Conservation (phyloP, 805 yeast species). For the Candida khao-thaluensis region DNA sequence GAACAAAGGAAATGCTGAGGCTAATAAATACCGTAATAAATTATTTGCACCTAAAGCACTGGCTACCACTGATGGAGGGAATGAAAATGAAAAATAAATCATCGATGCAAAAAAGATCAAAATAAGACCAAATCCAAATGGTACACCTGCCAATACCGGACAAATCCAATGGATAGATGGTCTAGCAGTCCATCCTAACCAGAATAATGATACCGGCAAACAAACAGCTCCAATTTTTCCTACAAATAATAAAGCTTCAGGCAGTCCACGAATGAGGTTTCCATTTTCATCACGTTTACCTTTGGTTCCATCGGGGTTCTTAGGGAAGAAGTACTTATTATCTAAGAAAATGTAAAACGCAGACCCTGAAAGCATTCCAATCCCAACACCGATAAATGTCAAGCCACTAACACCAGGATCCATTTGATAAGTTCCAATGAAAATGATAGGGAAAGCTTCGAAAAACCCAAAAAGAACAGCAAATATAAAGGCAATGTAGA, state of each 20-base stretch:
- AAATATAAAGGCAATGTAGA: conserved; percentile 71
- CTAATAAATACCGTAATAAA: conserved; percentile 68
- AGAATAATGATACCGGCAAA: conserved; percentile 67
- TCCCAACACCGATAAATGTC: conserved; percentile 69
- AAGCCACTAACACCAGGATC: conserved; percentile 60
- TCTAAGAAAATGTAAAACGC: conserved; percentile 50
- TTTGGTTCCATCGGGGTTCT: conserved; percentile 60
- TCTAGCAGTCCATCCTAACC: conserved; percentile 80
- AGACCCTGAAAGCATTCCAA: conserved; percentile 63
- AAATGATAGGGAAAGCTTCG: conserved; percentile 75
- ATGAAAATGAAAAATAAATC: conserved; percentile 66
- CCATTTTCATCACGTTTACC: conserved; percentile 57
- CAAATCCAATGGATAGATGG: conserved; percentile 68
- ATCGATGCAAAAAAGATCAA: conserved; percentile 69
- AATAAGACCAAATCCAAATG: conserved; percentile 74
- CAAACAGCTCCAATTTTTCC: conserved; percentile 68
- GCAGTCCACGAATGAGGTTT: conserved; percentile 51
- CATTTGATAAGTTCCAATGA: conserved; percentile 64
- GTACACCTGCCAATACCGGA: conserved; percentile 72
- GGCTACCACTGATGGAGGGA: conserved; percentile 75
- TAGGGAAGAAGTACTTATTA: conserved; percentile 49
- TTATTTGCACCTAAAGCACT: conserved; percentile 91
- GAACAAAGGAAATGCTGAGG: conserved; percentile 82
- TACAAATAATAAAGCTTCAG: conserved; percentile 59
- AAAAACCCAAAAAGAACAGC: conserved; percentile 79